Evolutionary conservation across 176 grass and related monocot genomes (phyloP), one percentile per base, ranked within the genome.

Genomic region (Luzula sylvatica): DNA sequence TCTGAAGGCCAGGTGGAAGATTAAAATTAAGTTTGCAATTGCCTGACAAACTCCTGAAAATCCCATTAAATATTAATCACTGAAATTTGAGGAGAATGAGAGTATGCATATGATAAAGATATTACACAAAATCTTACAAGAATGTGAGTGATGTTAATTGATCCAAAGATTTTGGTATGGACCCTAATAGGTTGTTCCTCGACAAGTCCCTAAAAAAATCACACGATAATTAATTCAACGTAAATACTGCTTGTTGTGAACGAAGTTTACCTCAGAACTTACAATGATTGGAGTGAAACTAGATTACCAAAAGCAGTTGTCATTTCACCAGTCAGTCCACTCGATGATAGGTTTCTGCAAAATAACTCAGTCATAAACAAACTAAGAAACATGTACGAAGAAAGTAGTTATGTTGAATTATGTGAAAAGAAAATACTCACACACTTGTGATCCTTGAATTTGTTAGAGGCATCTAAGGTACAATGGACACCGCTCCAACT

Each of bases 191-290:
- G 2, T 48, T 74, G 17, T 75, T 74, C 29, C 50, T 26, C 13
- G 77, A 80, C n/a, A 80, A 25, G 41, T 80, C 40, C 63, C 65
- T 80, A 50, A 1, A 27, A 53, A 39, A 32, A 13, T 18, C 0
- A 13, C 24, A 28, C 0, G 12, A 55, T 0, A 4, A 56, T 26
- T 14, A 4, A 5, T 14, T 5, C 9, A 57, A 29, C 11, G 14
- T 11, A 30, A 23, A 23, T 14, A 55, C 7, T 16, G 15, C 3
- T 2, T 15, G 28, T 16, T 29, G n/a, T 12, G 22, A 15, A 28
- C 12, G 22, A 26, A 3, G 3, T 60, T 3, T 61, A 25, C 50
- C 8, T 16, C 17, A 22, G 35, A 59, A 59, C 55, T 22, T 59
- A 59, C 55, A 59, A 43, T 14, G 15, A 40, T 19, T 24, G 5